Conservation (phyloP, 805 yeast genomes). For the Cyberlindnera saturnus region DNA sequence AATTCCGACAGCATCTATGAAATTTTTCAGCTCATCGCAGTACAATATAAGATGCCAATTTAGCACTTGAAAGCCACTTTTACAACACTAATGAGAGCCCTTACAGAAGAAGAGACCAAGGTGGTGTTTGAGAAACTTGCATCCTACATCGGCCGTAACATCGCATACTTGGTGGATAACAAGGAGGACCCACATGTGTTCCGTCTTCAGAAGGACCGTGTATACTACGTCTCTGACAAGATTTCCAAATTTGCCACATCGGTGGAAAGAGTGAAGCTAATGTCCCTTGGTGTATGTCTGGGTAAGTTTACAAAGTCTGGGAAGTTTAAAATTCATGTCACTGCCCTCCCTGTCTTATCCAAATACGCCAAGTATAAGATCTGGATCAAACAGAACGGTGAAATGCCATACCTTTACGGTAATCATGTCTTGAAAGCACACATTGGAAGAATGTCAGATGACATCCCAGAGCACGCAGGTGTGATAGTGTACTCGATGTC, state of each 20-base stretch:
- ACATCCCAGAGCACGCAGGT: conserved; percentile 97
- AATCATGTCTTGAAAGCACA: conserved; percentile 96
- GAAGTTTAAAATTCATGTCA: conserved; percentile 89
- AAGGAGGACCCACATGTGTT: conserved; percentile 85
- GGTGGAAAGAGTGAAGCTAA: conserved; percentile 79
- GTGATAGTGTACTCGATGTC: conserved; percentile 86
- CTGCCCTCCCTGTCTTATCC: conserved; percentile 78
- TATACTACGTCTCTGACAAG: conserved; percentile 81
- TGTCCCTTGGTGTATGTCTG: conserved; percentile 89
- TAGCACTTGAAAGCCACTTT: not conserved
- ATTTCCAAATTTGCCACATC: conserved; percentile 86
- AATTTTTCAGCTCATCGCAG: conserved; percentile 1
- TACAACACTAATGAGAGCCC: conserved; percentile 64
- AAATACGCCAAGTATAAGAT: conserved; percentile 88
- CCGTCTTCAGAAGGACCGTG: conserved; percentile 93
- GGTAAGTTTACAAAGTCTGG: conserved; percentile 98
- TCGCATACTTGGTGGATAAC: conserved; percentile 75
- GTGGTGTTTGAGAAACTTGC: conserved; percentile 95
- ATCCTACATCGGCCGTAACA: conserved; percentile 94
- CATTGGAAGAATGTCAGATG: conserved; percentile 93
- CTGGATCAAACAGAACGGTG: conserved; percentile 97
- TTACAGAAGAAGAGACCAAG: conserved; percentile 95
- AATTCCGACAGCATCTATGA: no score
- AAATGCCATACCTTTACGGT: conserved; percentile 96
- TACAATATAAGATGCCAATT: not conserved